Evolutionary conservation across 768 basidiomycete genomes (phyloP), one percentile per base, ranked within the genome.

Genomic region (Boletus edulis): DNA sequence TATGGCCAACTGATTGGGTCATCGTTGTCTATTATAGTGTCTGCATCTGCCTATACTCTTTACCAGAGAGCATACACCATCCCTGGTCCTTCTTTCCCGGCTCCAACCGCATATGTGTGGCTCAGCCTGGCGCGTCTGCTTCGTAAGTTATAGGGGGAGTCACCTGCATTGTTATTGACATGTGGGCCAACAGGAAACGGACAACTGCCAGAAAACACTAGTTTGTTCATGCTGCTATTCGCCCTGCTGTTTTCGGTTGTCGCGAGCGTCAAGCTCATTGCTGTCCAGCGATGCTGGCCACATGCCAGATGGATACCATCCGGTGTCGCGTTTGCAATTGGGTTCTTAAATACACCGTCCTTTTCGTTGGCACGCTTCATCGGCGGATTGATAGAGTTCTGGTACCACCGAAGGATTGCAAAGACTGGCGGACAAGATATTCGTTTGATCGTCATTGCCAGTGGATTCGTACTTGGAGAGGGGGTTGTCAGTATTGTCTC

Each of bases 81-180:
- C 51, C 95, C 95, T 0, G 92, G 93, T 0, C 92, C 94, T 41
- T 87, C 89, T n/a, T 98, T 98, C 72, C 92, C 93, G 7, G 95
- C 94, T 0, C 96, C 96, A 1, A 94, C 91, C 0, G 94, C 95
- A 8, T 95, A 93, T 61, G 90, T 98, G 32, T 98, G 96, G 95
- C 76, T 89, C 24, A 80, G 81, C 55, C 80, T 93, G 24, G 89
- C 89, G 17, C 79, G 89, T 17, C 74, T 91, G 10, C 79, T 91
- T 31, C 86, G 89, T 89, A 70, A 61, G 89, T 76, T 46, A 24
- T 17, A 12, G 5, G 5, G 9, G 18, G 24, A 24, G 24, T 24
- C 5, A 8, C 34, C 15, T 12, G 24, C 22, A 18, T 24, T 24
- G 32, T 7, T 27, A 49, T 46, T 52, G 49, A 65, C 48, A 32